Evolutionary conservation across 169 alveolate species (phyloP).

Genomic region (Babesia caballi): DNA sequence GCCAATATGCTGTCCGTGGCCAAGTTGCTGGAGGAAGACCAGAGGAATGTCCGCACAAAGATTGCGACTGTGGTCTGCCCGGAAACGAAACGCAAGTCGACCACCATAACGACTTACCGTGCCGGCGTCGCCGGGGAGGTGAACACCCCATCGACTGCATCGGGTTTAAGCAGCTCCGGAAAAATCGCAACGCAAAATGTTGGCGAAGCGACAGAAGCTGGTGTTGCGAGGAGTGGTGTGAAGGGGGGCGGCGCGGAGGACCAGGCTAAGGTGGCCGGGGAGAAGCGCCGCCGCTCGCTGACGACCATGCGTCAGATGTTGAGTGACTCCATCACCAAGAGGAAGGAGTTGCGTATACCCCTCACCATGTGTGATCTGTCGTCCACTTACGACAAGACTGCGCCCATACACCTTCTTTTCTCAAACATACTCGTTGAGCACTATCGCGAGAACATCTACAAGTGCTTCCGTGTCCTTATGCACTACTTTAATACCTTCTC

Average conservation of each 20-base stretch:
- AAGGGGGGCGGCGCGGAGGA: too few relatives aligned
- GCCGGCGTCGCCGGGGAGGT: too few relatives aligned
- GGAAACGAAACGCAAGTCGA: not conserved
- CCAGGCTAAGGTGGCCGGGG: too few relatives aligned
- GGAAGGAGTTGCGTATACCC: not conserved
- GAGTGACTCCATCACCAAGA: not conserved
- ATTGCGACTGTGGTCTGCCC: not conserved
- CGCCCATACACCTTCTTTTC: constrained; percentile 59
- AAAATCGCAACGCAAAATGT: too few relatives aligned
- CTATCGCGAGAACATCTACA: constrained; percentile 33
- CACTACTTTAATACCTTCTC: constrained; percentile 32
- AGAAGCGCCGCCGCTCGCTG: too few relatives aligned
- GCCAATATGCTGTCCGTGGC: not conserved
- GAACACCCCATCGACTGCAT: too few relatives aligned
- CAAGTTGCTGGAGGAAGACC: not conserved
- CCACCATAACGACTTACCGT: not conserved
- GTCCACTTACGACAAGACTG: constrained; percentile 57
- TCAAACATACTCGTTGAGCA: constrained; percentile 55
- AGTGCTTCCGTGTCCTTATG: constrained; percentile 55
- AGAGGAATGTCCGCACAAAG: not conserved
- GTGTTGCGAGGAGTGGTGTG: too few relatives aligned
- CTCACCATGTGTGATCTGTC: constrained; percentile 39
- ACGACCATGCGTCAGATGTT: not conserved
- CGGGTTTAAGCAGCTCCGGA: too few relatives aligned
- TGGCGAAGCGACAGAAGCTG: too few relatives aligned